Evolutionary conservation across 2,329 filamentous ascomycete species (phyloP), one percentile per base, ranked within the genome.

Genomic region (Claviceps pazoutovae): DNA sequence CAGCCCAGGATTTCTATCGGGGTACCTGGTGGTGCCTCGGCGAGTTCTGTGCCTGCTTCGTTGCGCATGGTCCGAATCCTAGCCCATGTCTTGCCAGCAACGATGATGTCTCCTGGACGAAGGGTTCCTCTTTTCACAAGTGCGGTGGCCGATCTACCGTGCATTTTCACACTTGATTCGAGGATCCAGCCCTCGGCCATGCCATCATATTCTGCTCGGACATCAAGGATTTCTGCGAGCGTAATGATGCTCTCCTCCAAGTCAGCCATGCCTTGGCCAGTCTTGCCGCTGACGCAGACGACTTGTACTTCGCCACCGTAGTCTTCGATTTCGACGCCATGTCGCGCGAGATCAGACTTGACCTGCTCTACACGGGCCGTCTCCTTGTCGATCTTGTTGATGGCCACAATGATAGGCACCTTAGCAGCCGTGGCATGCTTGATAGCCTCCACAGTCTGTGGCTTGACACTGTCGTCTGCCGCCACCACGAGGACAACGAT

Each of bases 401-500:
- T 91, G 16, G 94, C 94, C 49, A 98, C 93, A 53, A 98, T 95
- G 48, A 98, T 91, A 5, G 93, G 91, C 1, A 97, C 93, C 55
- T 86, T 84, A 49, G 93, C 88, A 34, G 79, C 76, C 52, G 84
- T 85, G 7, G 93, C 91, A 64, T 98, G 93, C 67, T 94, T 96
- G 64, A 98, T 82, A 5, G 93, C 93, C 71, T 98, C 93, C 2
- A 97, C 74, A 0, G 94, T 98, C 64, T 98, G 93, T 3, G 93
- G 93, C 73, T 93, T 98, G 59, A 98, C 91, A 63, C 89, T 93
- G 64, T 98, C 94, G 64, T 98, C 93, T 8, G 91, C 91, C 6
- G 93, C 93, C 21, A 98, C 91, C 0, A 98, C 93, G 19, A 98
- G 72, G 43, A 98, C 84, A 14, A 98, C 88, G 58, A 98, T 96